These are phyloP conservation scores for Kockovaella imperatae DNA, from an alignment of 768 basidiomycete genomes.

Conservation along the genomic window DNA sequence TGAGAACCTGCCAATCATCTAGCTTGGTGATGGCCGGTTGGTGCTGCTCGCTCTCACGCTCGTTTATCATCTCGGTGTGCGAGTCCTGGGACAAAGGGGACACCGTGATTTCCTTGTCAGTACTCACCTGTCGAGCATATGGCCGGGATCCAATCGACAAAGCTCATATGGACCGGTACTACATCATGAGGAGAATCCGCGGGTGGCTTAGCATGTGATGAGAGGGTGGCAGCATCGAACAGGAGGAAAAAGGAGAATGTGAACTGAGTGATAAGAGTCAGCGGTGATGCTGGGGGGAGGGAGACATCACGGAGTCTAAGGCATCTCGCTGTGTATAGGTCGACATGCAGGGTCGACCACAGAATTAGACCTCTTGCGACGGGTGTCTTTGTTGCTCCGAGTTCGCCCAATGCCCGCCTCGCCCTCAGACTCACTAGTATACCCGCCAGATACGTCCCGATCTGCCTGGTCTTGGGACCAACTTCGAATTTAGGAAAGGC, in stretches of 20 bases:
- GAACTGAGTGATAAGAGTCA: constrained; percentile 55
- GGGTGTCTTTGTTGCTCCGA: too few relatives aligned
- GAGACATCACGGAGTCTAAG: neutral
- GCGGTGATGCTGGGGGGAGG: neutral
- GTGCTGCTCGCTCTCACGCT: too few relatives aligned
- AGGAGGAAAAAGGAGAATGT: constrained; percentile 92
- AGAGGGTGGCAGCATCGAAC: constrained; percentile 83
- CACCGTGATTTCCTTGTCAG: too few relatives aligned
- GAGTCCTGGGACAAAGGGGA: too few relatives aligned
- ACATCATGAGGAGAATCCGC: constrained; percentile 62
- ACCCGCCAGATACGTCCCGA: constrained; percentile 86
- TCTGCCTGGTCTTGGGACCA: constrained; percentile 67
- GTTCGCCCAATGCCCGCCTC: too few relatives aligned
- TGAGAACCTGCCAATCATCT: too few relatives aligned
- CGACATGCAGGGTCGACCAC: too few relatives aligned
- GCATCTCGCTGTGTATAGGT: too few relatives aligned
- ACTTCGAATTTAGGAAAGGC: constrained; percentile 66
- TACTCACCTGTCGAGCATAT: constrained; percentile 66
- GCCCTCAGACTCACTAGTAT: constrained; percentile 83
- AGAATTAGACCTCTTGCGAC: too few relatives aligned
- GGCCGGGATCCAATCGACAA: constrained; percentile 97
- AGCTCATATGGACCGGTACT: constrained; percentile 71
- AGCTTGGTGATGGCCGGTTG: too few relatives aligned
- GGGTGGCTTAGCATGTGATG: constrained; percentile 72
- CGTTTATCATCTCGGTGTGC: too few relatives aligned